Evolutionary conservation across 2,329 filamentous ascomycete genomes (phyloP).

Genomic region (Colletotrichum viniferum): DNA sequence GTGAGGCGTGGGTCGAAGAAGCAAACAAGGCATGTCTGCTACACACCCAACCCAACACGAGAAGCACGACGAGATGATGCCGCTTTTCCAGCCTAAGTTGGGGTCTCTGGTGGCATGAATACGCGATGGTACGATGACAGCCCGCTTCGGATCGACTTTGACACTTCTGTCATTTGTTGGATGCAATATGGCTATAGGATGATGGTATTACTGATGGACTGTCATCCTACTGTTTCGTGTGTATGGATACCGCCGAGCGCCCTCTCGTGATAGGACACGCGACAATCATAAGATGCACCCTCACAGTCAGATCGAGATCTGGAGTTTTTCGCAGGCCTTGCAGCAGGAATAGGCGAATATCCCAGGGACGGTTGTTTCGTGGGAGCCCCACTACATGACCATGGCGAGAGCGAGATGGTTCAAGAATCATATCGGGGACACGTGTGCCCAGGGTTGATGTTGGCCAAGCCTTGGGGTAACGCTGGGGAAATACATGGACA

Average conservation of each 20-base stretch:
- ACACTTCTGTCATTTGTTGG: neutral
- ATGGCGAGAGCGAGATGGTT: neutral
- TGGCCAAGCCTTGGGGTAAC: neutral
- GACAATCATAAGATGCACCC: neutral
- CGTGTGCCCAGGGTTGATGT: neutral
- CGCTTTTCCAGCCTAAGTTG: neutral
- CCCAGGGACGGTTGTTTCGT: neutral
- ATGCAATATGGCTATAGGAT: neutral
- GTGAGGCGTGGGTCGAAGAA: neutral
- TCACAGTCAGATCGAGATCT: constrained; percentile 8
- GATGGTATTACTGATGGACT: neutral
- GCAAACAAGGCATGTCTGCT: neutral
- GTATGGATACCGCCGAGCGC: neutral
- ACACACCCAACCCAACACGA: neutral
- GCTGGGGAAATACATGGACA: neutral
- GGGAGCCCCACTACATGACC: neutral
- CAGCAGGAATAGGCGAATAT: neutral
- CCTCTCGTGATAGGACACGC: neutral
- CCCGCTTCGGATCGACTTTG: neutral
- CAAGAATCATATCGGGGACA: neutral
- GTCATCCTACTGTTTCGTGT: constrained; percentile 11
- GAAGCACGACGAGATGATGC: neutral
- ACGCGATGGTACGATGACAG: neutral
- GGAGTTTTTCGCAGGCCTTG: neutral
- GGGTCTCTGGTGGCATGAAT: neutral